Percentiles rank a stretch among this genome's conserved stretches.
Conservation (phyloP, 2,329 filamentous ascomycete species). For the Shiraia sp. region DNA sequence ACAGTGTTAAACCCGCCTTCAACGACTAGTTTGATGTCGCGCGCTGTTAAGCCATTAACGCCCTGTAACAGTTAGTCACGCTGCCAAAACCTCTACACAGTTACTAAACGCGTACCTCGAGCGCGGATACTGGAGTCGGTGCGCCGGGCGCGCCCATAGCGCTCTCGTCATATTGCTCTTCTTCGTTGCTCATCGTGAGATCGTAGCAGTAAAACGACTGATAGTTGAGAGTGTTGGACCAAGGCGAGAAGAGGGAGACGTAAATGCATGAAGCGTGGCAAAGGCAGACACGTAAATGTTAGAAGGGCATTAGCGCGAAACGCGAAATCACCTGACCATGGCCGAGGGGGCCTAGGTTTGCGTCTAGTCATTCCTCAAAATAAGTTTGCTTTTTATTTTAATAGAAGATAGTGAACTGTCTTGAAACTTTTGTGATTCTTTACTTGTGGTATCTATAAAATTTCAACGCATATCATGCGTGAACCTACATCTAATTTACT, state of each 20-base stretch:
- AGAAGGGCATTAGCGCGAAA: slow-evolving; percentile 17
- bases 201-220: not conserved
- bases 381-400: not conserved
- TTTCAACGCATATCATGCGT: slow-evolving; percentile 5
- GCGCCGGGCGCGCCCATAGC: slow-evolving; percentile 82
- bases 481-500: slow-evolving; percentile 50
- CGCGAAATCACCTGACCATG: slow-evolving; percentile 29
- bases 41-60: slow-evolving; percentile 83
- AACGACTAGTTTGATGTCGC: slow-evolving; percentile 90
- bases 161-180: slow-evolving; percentile 68
- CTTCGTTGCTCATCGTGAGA: slow-evolving; percentile 53
- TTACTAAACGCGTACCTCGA: slow-evolving; percentile 72
- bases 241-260: slow-evolving; percentile 1
- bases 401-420: too few relatives aligned
- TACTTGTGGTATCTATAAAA: not conserved
- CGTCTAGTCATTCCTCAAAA: too few relatives aligned
- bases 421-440: not conserved
- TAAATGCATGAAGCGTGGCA: slow-evolving; percentile 15
- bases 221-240: not conserved
- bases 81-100: too few relatives aligned
- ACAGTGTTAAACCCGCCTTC: slow-evolving; percentile 95
- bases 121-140: slow-evolving; percentile 81
- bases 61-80: slow-evolving; percentile 60
- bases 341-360: not conserved
- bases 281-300: slow-evolving; percentile 8